Evolutionary conservation across 1,284 basidiomycete genomes (phyloP).

Genomic region (Marasmius sp.): DNA sequence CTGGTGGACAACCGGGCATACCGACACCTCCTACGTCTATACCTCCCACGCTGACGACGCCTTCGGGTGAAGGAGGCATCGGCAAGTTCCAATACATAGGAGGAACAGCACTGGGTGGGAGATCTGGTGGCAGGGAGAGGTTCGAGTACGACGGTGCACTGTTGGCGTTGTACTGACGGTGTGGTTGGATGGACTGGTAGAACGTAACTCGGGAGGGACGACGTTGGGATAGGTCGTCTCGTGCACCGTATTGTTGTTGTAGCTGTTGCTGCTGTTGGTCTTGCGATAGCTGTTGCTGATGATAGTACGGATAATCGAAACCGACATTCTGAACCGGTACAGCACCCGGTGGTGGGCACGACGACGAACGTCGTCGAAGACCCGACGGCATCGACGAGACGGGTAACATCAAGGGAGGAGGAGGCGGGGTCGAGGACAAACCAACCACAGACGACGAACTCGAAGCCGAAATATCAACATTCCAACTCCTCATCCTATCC

Average conservation of each 20-base stretch:
- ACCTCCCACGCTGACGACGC: too few relatives aligned
- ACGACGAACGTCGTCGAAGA: slow-evolving; percentile 32
- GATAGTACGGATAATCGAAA: slow-evolving; percentile 2
- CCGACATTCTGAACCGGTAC: slow-evolving; percentile 21
- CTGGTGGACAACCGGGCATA: slow-evolving; percentile 16
- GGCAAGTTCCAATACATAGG: slow-evolving; percentile 12
- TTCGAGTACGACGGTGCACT: background rate
- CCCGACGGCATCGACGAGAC: background rate
- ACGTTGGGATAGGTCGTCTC: slow-evolving; percentile 36
- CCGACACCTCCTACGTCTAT: slow-evolving; percentile 1
- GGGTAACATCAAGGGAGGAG: background rate
- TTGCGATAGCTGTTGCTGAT: too few relatives aligned
- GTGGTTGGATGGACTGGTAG: slow-evolving; percentile 30
- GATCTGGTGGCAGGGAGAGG: background rate
- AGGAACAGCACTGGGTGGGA: background rate
- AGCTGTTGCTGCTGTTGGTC: too few relatives aligned
- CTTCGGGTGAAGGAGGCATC: slow-evolving; percentile 5
- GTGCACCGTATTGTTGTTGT: slow-evolving; percentile 16
- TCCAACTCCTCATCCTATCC: background rate
- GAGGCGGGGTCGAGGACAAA: background rate
- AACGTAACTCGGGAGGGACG: slow-evolving; percentile 34
- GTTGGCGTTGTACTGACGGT: background rate
- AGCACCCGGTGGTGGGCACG: slow-evolving; percentile 38
- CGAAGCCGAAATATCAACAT: background rate
- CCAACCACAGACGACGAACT: slow-evolving; percentile 15